Conservation (phyloP, 495 filamentous ascomycete species). For the Penicillium flavigenum region DNA sequence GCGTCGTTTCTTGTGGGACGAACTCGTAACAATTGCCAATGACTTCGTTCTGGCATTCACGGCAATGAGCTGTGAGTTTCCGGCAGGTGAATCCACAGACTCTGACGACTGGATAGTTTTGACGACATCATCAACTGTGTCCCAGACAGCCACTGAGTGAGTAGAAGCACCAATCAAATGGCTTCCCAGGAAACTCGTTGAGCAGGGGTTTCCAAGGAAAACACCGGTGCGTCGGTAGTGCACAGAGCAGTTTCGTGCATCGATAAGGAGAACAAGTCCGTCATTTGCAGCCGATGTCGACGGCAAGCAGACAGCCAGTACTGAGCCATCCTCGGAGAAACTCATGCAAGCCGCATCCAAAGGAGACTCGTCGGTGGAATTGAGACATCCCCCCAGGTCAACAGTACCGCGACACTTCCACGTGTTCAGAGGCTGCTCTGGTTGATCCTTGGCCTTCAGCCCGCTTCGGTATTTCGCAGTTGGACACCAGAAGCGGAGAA, state of each 20-base stretch:
- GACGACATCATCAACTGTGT: slow-evolving; percentile 44
- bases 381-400: slow-evolving; percentile 45
- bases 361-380: slow-evolving; percentile 37
- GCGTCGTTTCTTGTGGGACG: slow-evolving; percentile 25
- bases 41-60: slow-evolving; percentile 39
- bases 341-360: slow-evolving; percentile 46
- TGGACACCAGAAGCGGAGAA: slow-evolving; percentile 75
- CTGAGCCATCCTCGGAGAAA: slow-evolving; percentile 85
- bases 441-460: slow-evolving; percentile 52
- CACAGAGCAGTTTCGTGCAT: slow-evolving; percentile 35
- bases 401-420: slow-evolving; percentile 71
- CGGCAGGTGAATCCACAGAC: slow-evolving; percentile 7
- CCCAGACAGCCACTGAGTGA: slow-evolving; percentile 41
- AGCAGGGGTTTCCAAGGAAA: slow-evolving; percentile 32
- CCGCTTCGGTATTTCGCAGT: slow-evolving; percentile 63
- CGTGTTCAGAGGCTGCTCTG: slow-evolving; percentile 55
- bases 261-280: slow-evolving; percentile 37
- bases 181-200: slow-evolving; percentile 36
- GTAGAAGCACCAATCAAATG: slow-evolving; percentile 40
- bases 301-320: slow-evolving; percentile 62
- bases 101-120: slow-evolving; percentile 26
- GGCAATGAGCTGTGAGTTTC: slow-evolving; percentile 30
- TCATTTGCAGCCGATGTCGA: slow-evolving; percentile 24
- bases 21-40: slow-evolving; percentile 33
- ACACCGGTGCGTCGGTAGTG: slow-evolving; percentile 35